Base-by-base conservation (phyloP, 176 grass and related monocot species). In the Themeda triandra region DNA sequence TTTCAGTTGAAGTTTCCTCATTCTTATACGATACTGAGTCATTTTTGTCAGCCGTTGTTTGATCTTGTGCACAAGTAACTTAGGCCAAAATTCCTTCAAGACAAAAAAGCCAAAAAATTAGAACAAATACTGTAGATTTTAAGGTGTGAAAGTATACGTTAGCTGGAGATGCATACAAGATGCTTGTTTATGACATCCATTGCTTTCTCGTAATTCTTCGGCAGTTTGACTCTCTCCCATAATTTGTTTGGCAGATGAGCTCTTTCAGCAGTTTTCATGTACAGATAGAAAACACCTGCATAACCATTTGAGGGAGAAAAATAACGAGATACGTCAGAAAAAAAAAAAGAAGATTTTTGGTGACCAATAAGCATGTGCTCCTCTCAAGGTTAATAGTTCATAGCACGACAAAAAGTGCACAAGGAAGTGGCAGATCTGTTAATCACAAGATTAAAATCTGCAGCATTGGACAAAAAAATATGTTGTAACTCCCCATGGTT, bases 71-170 rank as follows among this genome's bases (percentile, higher is more conserved):
- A 36, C 35, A 36, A 36, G 3, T 82, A 98, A 77, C 86, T 98
- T 92, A 18, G 96, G 93, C 96, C 96, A 98, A 85, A 90, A 93
- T 85, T 95, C 87, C 96, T 98, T 77, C 46, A 86, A 27, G 65
- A 63, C 25, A 21, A 54, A 54, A 81, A 81, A 74, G n/a, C 6
- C 21, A 60, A 44, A 30, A 36, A 36, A 2, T 36, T 36, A 36
- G 35, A 6, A 2, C 35, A 36, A 36, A 36, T 33, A 33, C 32
- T 33, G 3, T 2, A 33, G 4, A 33, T 33, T 33, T 33, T 33
- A 33, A 33, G 32, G 32, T 2, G 32, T 33, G 32, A 33, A 2
- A 33, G 32, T 33, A 33, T 2, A 33, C 32, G 32, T 33, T 33
- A 33, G 32, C 32, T 33, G 4, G 32, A 33, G 32, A 33, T 33